phyloP scores from a whole-genome alignment of 2,329 filamentous ascomycete genomes.

The Cladosporium cucumerinum region DNA sequence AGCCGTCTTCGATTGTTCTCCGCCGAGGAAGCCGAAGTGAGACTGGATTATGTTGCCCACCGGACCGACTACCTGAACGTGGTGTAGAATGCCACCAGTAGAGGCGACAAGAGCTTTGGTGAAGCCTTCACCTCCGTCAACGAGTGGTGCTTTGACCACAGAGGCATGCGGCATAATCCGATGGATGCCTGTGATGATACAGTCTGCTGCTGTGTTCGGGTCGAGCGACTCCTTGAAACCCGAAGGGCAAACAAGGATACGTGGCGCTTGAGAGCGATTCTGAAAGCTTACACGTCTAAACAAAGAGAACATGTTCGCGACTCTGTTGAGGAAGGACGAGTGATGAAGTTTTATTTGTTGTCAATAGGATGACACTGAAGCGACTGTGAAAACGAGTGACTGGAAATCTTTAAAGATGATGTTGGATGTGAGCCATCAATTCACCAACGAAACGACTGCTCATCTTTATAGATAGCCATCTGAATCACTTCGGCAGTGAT shows the following conservation, averaged over 20 bases:
- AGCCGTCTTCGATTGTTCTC: slow-evolving; percentile 38
- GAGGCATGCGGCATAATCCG: slow-evolving; percentile 43
- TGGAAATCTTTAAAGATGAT: not conserved
- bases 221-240: slow-evolving; percentile 55
- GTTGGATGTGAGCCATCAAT: not conserved
- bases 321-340: not conserved
- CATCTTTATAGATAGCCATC: not conserved
- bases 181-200: slow-evolving; percentile 49
- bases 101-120: slow-evolving; percentile 45
- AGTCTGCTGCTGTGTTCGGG: slow-evolving; percentile 48
- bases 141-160: slow-evolving; percentile 49
- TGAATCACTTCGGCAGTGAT: not conserved
- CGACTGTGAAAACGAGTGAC: not conserved
- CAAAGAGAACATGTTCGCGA: not conserved
- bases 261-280: slow-evolving; percentile 29
- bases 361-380: not conserved
- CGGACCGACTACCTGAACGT: slow-evolving; percentile 44
- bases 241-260: slow-evolving; percentile 50
- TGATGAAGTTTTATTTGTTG: not conserved
- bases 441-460: not conserved
- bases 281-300: slow-evolving; percentile 12
- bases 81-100: slow-evolving; percentile 41
- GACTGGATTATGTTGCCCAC: slow-evolving; percentile 42
- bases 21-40: slow-evolving; percentile 46
- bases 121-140: slow-evolving; percentile 55